phyloP scores from a whole-genome alignment of 345 rosid species.

The Melaleuca alternifolia region DNA sequence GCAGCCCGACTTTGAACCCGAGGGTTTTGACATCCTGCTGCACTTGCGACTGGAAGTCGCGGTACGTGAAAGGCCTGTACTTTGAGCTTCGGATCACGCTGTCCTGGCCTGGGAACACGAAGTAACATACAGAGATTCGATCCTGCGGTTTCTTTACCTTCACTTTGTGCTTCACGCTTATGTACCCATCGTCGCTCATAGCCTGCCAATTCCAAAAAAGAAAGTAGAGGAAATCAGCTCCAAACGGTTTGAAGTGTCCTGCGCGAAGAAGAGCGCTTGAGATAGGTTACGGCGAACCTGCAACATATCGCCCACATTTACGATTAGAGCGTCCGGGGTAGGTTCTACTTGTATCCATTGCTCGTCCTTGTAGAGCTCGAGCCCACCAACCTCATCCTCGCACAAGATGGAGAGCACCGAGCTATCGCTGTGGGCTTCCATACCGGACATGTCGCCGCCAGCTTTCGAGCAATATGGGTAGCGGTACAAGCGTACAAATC shows the following conservation, averaged over 20 bases:
- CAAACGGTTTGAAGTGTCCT: accelerated
- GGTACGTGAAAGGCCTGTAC: slow-evolving; percentile 63
- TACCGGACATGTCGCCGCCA: slow-evolving; percentile 23
- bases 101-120: slow-evolving; percentile 57
- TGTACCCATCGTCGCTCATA: slow-evolving; percentile 54
- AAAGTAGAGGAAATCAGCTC: background rate
- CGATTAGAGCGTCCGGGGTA: slow-evolving; percentile 27
- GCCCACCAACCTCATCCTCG: slow-evolving; percentile 54
- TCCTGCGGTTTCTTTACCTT: slow-evolving; percentile 26
- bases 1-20: slow-evolving; percentile 65
- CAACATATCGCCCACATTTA: slow-evolving; percentile 88
- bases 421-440: slow-evolving; percentile 76
- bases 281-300: slow-evolving; percentile 29
- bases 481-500: slow-evolving; percentile 48
- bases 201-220: slow-evolving; percentile 22
- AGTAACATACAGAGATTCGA: slow-evolving; percentile 68
- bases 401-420: slow-evolving; percentile 56
- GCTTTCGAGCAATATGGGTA: slow-evolving; percentile 23
- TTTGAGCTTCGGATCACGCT: slow-evolving; percentile 45
- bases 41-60: slow-evolving; percentile 58
- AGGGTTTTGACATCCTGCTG: slow-evolving; percentile 44
- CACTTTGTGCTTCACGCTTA: slow-evolving; percentile 64
- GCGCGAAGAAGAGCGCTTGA: background rate
- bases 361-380: slow-evolving; percentile 49
- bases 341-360: slow-evolving; percentile 51